Evolutionary conservation across 305 asterid species (phyloP).

Genomic region (Euphrasia arctica): DNA sequence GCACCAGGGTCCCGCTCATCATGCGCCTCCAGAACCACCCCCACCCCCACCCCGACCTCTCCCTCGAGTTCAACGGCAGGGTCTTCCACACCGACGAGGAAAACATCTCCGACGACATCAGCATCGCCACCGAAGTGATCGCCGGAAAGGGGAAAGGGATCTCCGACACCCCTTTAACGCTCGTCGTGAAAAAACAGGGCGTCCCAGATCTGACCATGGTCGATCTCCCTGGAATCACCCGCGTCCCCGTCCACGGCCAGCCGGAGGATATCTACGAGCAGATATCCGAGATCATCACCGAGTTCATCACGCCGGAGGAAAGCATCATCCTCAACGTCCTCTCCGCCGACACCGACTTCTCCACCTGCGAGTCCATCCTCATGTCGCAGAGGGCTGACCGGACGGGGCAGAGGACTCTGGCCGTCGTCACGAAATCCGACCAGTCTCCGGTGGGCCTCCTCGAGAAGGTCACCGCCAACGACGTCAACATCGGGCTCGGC

Average conservation of each 20-base stretch:
- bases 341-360: conserved; percentile 41
- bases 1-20: conserved; percentile 36
- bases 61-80: conserved; percentile 21
- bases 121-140: conserved; percentile 22
- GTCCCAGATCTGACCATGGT: conserved; percentile 45
- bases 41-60: conserved; percentile 4
- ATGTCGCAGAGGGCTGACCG: conserved; percentile 44
- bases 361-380: conserved; percentile 42
- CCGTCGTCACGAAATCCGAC: conserved; percentile 44
- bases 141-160: conserved; percentile 31
- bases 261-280: conserved; percentile 39
- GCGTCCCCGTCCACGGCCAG: conserved; percentile 42
- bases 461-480: conserved; percentile 40
- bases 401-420: conserved; percentile 42
- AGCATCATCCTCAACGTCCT: conserved; percentile 46
- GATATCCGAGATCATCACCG: conserved; percentile 35
- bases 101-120: conserved; percentile 14
- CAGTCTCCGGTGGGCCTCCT: conserved; percentile 39
- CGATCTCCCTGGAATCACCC: conserved; percentile 50
- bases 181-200: conserved; percentile 28
- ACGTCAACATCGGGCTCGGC: conserved; percentile 43
- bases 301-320: conserved; percentile 42
- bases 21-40: conserved; percentile 32
- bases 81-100: conserved; percentile 24
- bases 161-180: conserved; percentile 28